Percentiles rank a stretch among this genome's conserved stretches.
These are phyloP conservation scores for Cladophialophora bantiana DNA, from an alignment of 2,329 filamentous ascomycete species.

Conservation along the genomic window DNA sequence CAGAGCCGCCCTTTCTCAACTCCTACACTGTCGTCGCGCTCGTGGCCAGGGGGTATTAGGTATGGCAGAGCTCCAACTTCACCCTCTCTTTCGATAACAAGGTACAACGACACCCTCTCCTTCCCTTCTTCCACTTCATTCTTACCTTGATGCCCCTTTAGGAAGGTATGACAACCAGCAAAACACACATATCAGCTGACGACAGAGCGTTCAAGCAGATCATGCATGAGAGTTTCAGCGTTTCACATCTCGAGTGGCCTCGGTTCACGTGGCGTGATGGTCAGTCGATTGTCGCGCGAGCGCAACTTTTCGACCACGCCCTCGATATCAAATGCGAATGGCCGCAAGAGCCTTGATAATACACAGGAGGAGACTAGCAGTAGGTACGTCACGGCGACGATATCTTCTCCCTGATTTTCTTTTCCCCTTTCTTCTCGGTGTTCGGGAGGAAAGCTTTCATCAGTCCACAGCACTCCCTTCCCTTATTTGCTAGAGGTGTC, in stretches of 20 bases:
- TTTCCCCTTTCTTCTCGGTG: background rate
- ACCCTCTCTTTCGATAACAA: background rate
- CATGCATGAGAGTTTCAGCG: background rate
- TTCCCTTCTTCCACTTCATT: background rate
- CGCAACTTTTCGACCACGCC: background rate
- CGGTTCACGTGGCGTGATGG: background rate
- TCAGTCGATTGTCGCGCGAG: background rate
- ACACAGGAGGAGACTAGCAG: background rate
- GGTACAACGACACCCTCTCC: background rate
- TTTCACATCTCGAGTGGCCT: background rate
- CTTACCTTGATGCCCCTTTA: background rate
- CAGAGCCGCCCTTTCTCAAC: background rate
- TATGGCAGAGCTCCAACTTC: background rate
- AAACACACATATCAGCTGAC: background rate
- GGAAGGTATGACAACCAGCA: background rate
- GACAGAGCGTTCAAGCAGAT: background rate
- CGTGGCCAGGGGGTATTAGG: background rate
- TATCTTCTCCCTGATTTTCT: background rate
- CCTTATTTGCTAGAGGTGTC: background rate
- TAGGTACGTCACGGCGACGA: background rate
- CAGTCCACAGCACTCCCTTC: background rate
- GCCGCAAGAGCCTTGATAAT: background rate
- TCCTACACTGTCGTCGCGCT: background rate
- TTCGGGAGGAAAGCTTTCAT: background rate
- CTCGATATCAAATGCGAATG: background rate